These are phyloP conservation scores for Chimonanthus salicifolius DNA, from an alignment of 164 flowering plant species.

Conservation along the genomic window DNA sequence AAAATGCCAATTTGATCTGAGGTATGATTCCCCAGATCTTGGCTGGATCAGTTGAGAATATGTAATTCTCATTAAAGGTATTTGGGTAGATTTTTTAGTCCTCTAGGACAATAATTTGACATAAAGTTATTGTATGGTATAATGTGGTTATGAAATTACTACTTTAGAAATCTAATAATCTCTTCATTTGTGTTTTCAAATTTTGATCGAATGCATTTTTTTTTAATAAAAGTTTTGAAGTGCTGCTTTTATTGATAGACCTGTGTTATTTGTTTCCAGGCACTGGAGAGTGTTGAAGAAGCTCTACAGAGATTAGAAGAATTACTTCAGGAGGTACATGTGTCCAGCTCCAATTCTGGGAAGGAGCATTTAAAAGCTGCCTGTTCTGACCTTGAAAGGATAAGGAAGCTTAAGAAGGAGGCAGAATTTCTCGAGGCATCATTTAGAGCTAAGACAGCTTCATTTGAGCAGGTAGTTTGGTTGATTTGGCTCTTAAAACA, in stretches of 20 bases:
- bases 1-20: neutral
- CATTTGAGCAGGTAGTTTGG: conserved; percentile 69
- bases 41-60: neutral
- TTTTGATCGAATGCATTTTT: no score
- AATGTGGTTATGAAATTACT: neutral
- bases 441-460: conserved; percentile 94
- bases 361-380: conserved; percentile 93
- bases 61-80: no score
- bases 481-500: neutral
- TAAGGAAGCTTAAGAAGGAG: conserved; percentile 92
- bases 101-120: no score
- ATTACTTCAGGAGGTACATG: conserved; percentile 82
- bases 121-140: no score
- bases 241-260: no score
- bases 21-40: neutral
- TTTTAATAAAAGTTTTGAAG: no score
- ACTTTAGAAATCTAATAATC: no score
- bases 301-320: conserved; percentile 76
- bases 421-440: conserved; percentile 98
- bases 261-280: conserved; percentile 37
- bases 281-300: conserved; percentile 91
- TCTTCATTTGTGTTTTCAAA: no score
- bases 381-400: conserved; percentile 95
- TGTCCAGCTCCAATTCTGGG: conserved; percentile 67
- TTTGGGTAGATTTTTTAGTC: no score